Base-by-base conservation (phyloP, 1,284 basidiomycete species). In the Trametes polyzona region DNA sequence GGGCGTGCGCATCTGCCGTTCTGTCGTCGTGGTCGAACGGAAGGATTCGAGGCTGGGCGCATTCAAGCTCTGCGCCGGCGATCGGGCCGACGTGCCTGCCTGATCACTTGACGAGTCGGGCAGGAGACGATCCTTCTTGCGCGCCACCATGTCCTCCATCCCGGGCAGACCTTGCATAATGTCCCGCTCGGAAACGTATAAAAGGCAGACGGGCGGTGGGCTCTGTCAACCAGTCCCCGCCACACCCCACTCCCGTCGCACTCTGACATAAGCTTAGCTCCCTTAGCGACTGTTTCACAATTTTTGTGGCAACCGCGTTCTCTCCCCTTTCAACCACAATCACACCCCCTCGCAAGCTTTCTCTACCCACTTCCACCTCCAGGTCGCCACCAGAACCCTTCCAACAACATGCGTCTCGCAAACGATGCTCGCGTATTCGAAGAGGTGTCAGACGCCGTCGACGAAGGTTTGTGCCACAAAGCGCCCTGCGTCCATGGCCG, bases 381-480 rank as follows among this genome's bases (percentile, higher is more conserved):
- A n/a, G n/a, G n/a, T n/a, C 32, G 19, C 32, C 24, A 17, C 17
- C 21, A 23, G 30, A 27, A 21, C 23, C 19, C 23, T 30, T 19
- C 5, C 14, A 1, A 27, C 51, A 56, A 2, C 17, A 63, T 63
- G 61, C 61, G 21, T 46, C 46, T 59, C 30, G 50, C 43, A 14
- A 52, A 63, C 58, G 58, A 63, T 43, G 55, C 50, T 19, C 55
- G 47, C 37, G 55, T 47, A 33, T 79, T 92, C 60, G 90, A 92
- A 64, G 71, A 67, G n/a, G 78, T 86, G 39, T 91, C 87, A 14
- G 91, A 93, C 68, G 83, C 84, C 41, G 77, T 93, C 47, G 91
- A 93, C 73, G 76, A 86, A 64, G 88, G 88, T 88, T 55, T 10
- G 78, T 69, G 33, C 30, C 10, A 14, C 16, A 7, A 16, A 35